Base-by-base conservation (phyloP, 805 yeast genomes). In the Saccharomycopsis vini region DNA sequence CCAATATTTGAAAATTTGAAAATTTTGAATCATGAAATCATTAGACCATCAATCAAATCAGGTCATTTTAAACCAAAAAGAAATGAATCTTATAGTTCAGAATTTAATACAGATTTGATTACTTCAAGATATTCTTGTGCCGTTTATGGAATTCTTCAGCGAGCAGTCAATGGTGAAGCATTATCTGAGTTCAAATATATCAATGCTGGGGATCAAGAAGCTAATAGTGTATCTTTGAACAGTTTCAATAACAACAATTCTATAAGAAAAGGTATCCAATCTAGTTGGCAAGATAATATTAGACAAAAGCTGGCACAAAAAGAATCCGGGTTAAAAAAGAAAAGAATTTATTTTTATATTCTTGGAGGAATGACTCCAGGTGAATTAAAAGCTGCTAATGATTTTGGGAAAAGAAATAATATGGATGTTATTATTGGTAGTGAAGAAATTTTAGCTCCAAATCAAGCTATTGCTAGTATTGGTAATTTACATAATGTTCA, bases 301-400 rank as follows among this genome's bases (percentile, higher is more conserved):
- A 47, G 56, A 31, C 54, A 54, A 39, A 56, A 51, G 32, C 63
- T 58, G 40, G 36, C 54, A n/a, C 16, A 20, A 39, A 37, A 64
- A 63, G 2, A 66, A 68, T 38, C 13, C 19, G 21, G 67, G 77
- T 51, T 95, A 86, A 56, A 67, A 92, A 40, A 67, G n/a, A n/a
- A n/a, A n/a, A n/a, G n/a, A n/a, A n/a, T 89, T 5, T 74, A 89
- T 51, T 75, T 88, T 45, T 92, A 78, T 56, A 73, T 87, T 22
- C 81, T 95, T 2, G 99, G 99, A 19, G 98, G 97, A 6, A 62
- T 84, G 18, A 86, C 97, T 0, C 75, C 81, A 52, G 73, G 89
- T 2, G 99, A 92, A 60, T 64, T 82, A 23, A 73, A 90, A 50
- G 72, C 85, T 10, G 78, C 80, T 3, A 80, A 84, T 53, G 90